These are phyloP conservation scores for Geotrichum fermentans DNA, from an alignment of 1,139 yeast species.

Conservation along the genomic window DNA sequence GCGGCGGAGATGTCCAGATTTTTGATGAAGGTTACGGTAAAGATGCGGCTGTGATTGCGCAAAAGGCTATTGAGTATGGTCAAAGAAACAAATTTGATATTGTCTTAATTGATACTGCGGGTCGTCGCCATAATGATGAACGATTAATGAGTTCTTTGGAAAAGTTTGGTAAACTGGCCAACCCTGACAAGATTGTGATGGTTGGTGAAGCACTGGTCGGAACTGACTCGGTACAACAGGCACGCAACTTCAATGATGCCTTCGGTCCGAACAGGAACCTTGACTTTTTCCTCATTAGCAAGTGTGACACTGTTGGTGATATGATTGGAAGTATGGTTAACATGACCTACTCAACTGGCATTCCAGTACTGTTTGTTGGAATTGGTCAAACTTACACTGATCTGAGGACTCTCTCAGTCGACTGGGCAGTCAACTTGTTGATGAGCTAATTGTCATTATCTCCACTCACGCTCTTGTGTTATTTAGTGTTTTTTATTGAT, in stretches of 20 bases:
- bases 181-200: slow-evolving; percentile 95
- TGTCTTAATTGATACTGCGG: slow-evolving; percentile 94
- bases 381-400: slow-evolving; percentile 97
- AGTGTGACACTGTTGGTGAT: slow-evolving; percentile 97
- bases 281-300: slow-evolving; percentile 89
- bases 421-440: slow-evolving; percentile 84
- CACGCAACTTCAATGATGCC: slow-evolving; percentile 85
- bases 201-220: slow-evolving; percentile 98
- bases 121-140: slow-evolving; percentile 93
- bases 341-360: slow-evolving; percentile 95
- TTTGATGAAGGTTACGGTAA: slow-evolving; percentile 97
- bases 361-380: slow-evolving; percentile 92
- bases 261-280: slow-evolving; percentile 78
- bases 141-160: slow-evolving; percentile 93
- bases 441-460: slow-evolving; percentile 46
- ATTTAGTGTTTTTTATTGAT: neutral
- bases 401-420: slow-evolving; percentile 84
- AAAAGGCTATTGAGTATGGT: slow-evolving; percentile 79
- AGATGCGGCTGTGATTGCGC: slow-evolving; percentile 94
- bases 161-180: slow-evolving; percentile 91
- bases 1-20: slow-evolving; percentile 62
- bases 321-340: slow-evolving; percentile 95
- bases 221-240: slow-evolving; percentile 94
- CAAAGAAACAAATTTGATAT: slow-evolving; percentile 67
- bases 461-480: no score